These are phyloP conservation scores for Schwanniomyces etchellsii DNA, from an alignment of 1,139 yeast genomes.

Conservation along the genomic window DNA sequence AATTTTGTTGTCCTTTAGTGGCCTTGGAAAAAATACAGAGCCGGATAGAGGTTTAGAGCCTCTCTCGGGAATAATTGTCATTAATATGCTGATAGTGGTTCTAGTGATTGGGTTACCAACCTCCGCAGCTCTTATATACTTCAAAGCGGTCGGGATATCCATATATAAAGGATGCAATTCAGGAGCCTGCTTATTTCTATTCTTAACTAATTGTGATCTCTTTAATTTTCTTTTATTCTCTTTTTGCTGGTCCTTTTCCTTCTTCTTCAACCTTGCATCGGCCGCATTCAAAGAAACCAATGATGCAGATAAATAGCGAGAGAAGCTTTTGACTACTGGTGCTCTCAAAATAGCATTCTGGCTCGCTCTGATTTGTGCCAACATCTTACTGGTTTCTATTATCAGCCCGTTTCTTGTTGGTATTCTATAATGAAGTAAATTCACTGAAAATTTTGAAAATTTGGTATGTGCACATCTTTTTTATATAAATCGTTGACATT, in stretches of 20 bases:
- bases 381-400: too few relatives aligned
- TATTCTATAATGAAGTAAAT: too few relatives aligned
- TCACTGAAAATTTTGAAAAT: too few relatives aligned
- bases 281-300: constrained; percentile 1
- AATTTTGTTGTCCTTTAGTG: constrained; percentile 59
- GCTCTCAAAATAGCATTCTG: too few relatives aligned
- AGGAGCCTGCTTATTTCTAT: constrained; percentile 43
- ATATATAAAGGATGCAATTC: constrained; percentile 56
- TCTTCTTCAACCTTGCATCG: constrained; percentile 4
- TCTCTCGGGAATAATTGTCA: constrained; percentile 68
- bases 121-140: constrained; percentile 81
- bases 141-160: constrained; percentile 68
- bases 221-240: constrained; percentile 19
- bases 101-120: constrained; percentile 73
- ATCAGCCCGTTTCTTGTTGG: too few relatives aligned
- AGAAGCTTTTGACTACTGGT: too few relatives aligned
- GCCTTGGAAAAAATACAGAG: constrained; percentile 68
- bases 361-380: too few relatives aligned
- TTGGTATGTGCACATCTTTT: too few relatives aligned
- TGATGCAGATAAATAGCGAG: not conserved
- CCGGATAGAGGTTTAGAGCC: constrained; percentile 78
- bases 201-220: constrained; percentile 29
- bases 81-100: constrained; percentile 62
- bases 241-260: constrained; percentile 7
- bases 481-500: too few relatives aligned